Base-by-base conservation (phyloP, 768 basidiomycete genomes). In the Naganishia vaughanmartiniae region DNA sequence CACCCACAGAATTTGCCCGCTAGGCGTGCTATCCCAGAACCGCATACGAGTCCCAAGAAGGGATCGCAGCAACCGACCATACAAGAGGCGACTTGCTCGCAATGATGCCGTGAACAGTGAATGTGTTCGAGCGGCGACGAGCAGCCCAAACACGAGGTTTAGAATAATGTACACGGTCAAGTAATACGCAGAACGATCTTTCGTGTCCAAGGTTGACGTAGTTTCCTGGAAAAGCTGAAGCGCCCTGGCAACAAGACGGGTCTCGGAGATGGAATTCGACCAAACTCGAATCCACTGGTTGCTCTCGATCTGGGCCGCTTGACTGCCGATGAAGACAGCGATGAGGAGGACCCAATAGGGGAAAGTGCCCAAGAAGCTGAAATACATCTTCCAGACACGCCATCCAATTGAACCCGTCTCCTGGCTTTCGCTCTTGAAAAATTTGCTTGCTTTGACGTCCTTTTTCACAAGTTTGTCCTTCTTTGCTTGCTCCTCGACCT, bases 1-100 rank as follows among this genome's bases (percentile, higher is more conserved):
- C 48, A 42, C 60, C 11, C 30, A 63, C 46, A 90, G 84, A 73
- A 92, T 89, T 10, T 89, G 83, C 12, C 91, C 91, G 46, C 89
- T 87, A 0, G 89, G 89, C 4, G 89, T 90, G 46, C 85, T 83
- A 74, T 90, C 89, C 11, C 24, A 58, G 30, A 65, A 79, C 72
- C 78, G 72, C 75, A 79, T 77, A 34, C 78, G 75, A 0, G 83
- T 82, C 0, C 78, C 78, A 0, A 84, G 75, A 34, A 83, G 78
- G 28, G 76, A 67, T 26, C 72, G 72, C 34, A 83, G 70, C 12
- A 83, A 73, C 31, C 72, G 51, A 1, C 71, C 65, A 70, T 83
- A 84, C 56, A 83, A 65, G 0, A 51, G 36, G 17, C 70, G 68
- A 67, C 75, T 76, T 3, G 81, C 81, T 21, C 67, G 67, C 30